phyloP scores from a whole-genome alignment of 2,329 filamentous ascomycete genomes.

The Chrysoporthe cubensis region DNA sequence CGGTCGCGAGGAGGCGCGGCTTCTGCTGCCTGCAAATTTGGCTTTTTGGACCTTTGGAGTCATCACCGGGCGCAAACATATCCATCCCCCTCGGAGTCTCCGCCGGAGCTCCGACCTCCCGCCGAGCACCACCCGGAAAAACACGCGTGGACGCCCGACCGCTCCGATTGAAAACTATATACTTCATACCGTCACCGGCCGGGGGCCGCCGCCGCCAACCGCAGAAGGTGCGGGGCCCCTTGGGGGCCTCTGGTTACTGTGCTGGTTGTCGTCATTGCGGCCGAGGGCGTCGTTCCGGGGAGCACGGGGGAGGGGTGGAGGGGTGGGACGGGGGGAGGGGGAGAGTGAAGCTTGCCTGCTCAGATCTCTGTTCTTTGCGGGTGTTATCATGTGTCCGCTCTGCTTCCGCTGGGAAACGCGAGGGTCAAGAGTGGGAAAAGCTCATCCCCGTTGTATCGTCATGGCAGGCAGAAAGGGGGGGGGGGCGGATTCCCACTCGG shows the following conservation, averaged over 20 bases:
- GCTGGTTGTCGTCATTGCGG: conserved; percentile 34
- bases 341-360: conserved; percentile 33
- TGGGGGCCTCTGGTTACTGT: conserved; percentile 21
- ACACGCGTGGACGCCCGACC: conserved; percentile 21
- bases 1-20: conserved; percentile 22
- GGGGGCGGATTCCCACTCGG: background rate
- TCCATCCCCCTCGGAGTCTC: conserved; percentile 2
- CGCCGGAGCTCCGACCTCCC: conserved; percentile 7
- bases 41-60: conserved; percentile 43
- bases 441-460: conserved; percentile 34
- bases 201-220: background rate
- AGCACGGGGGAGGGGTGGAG: conserved; percentile 10
- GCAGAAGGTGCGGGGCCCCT: background rate
- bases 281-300: conserved; percentile 16
- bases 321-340: background rate
- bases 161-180: conserved; percentile 49
- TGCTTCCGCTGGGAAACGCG: conserved; percentile 17
- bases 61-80: conserved; percentile 40
- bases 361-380: conserved; percentile 42
- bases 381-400: conserved; percentile 28
- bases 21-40: conserved; percentile 47
- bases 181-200: conserved; percentile 34
- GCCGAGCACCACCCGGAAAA: background rate
- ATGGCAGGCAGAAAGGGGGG: conserved; percentile 29
- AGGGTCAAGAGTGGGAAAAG: conserved; percentile 28